Evolutionary conservation across 805 yeast species (phyloP), one percentile per base, ranked within the genome.

Genomic region (Wickerhamiella azyma): DNA sequence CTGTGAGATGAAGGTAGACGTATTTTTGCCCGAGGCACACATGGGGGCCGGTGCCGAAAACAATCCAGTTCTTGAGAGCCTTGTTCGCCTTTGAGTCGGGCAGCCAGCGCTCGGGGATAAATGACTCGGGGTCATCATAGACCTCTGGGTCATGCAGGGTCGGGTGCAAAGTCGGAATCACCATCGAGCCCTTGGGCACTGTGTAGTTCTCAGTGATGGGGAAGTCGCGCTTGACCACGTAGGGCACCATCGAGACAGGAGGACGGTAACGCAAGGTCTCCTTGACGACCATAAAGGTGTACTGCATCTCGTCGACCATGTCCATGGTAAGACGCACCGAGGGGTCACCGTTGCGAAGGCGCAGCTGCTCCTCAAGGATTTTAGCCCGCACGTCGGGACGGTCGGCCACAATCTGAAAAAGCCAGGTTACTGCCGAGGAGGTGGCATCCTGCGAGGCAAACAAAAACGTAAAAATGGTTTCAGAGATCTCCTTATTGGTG

Each of bases 361-460:
- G 67, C 56, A 88, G 63, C 70, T 92, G 98, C 66, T 92, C 98
- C 64, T 83, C 84, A 68, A 97, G 82, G 53, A 92, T 75, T 65
- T 88, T 88, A 36, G 65, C 71, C 63, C 77, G 76, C 49, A 92
- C 81, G 53, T 92, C 97, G 36, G 96, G 96, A 59, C 96, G 77
- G 64, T 92, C 98, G 50, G 96, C 88, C 47, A 86, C 79, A 56
- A 86, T 76, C 71, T 92, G 98, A 77, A 89, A 92, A 59, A 92
- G 72, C 98, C 98, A 92, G 66, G 97, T 89, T 52, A 96, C 92
- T 55, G 94, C 79, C 3, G 96, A 85, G 1, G 96, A 86, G 7
- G 96, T 83, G 19, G 98, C 98, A 66, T 92, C 98, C 68, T 92
- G 98, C 4, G 96, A 83, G 6, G 98, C 98, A 65, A 92, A 92